Percentiles rank a stretch among this genome's conserved stretches.
Conservation (phyloP, 129 eudicot species). For the Flaveria brownii region DNA sequence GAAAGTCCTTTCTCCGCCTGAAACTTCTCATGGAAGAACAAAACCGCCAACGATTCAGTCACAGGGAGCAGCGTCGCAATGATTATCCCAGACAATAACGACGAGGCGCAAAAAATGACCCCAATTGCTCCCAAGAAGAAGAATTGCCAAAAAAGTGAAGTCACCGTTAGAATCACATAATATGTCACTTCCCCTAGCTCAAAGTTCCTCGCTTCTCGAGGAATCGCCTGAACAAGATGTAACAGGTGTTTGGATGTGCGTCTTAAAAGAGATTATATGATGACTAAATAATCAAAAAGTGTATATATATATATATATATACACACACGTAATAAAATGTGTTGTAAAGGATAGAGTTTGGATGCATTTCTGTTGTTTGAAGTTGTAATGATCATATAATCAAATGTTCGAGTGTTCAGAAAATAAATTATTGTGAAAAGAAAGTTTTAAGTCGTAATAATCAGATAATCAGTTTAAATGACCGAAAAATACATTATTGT, state of each 20-base stretch:
- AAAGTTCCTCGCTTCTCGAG: slow-evolving; percentile 40
- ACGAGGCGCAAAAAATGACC: slow-evolving; percentile 43
- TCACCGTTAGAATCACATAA: slow-evolving; percentile 28
- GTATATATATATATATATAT: no score
- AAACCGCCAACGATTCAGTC: slow-evolving; percentile 46
- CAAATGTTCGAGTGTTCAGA: background rate
- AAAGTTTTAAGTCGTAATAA: background rate
- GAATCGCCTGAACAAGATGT: slow-evolving; percentile 35
- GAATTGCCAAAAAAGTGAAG: slow-evolving; percentile 49
- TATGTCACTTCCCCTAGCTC: slow-evolving; percentile 46
- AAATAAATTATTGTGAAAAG: background rate
- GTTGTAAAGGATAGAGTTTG: background rate
- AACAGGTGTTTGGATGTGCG: background rate
- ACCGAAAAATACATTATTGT: background rate
- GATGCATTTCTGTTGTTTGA: background rate
- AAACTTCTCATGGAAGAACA: slow-evolving; percentile 53
- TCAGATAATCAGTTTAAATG: background rate
- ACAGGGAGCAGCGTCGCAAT: slow-evolving; percentile 45
- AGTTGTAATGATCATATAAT: background rate
- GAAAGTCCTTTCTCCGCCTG: no score
- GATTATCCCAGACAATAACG: slow-evolving; percentile 53
- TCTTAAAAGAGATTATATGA: background rate
- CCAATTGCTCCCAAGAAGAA: slow-evolving; percentile 59
- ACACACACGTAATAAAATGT: background rate
- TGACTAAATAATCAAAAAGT: no score